Base-by-base conservation (phyloP, 2,329 filamentous ascomycete genomes). In the Chaetomiaceae sp. region DNA sequence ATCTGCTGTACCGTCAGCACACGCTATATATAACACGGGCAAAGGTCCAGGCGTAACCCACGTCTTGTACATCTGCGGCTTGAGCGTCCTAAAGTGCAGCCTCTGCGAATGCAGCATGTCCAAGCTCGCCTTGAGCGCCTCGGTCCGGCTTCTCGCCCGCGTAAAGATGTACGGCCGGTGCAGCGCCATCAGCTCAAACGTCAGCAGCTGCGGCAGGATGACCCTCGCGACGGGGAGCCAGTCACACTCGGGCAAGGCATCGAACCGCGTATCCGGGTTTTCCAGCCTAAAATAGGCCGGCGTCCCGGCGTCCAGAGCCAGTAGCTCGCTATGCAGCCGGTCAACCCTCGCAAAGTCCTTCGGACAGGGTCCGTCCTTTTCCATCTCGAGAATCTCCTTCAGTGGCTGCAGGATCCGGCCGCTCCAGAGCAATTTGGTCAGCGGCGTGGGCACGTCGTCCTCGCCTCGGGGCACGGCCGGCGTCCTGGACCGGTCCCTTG, bases 81-180 rank as follows among this genome's bases (percentile, higher is more conserved):
- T 71, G 11, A 82, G 65, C 29, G 71, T 67, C 50, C 74, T 69
- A 59, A 81, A 77, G 44, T 77, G 71, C 32, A 69, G 62, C 54
- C 74, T 71, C 63, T 85, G 81, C 14, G 78, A 69, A 21, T 78
- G 73, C 2, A 85, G 71, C 68, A 82, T 79, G 2, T 71, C 70
- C 3, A 85, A 61, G 44, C 77, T 79, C 4, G 81, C 79, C 59
- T 73, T 72, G 4, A 85, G 71, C 2, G 80, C 80, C 57, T 79
- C 77, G 4, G 71, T 70, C n/a, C 81, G 71, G 60, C 78, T 82
- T 32, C 70, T 67, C 5, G 72, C 65, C 11, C 78, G 75, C 14
- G 79, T 80, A 58, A 85, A 84, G 18, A 85, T 76, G 61, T 84
- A 85, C 0, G 81, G 80, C 21, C 81, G 73, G 56, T 85, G 82